A percentile compares a stretch with the other conserved stretches of the same genome.
Conservation (phyloP, 2,329 filamentous ascomycete species). For the Aspergillus pseudoviridinutans region DNA sequence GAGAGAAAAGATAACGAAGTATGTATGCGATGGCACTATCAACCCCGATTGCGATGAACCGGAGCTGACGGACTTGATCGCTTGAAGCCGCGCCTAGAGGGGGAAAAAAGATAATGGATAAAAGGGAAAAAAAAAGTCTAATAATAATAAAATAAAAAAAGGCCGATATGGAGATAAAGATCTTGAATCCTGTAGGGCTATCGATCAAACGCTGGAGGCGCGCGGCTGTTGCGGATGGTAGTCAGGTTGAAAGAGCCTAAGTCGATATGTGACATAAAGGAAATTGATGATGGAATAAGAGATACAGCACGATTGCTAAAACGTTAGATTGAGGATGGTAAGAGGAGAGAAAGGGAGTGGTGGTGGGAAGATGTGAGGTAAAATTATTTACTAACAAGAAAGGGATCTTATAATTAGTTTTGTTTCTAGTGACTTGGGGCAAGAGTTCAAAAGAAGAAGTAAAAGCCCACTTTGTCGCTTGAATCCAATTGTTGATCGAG, state of each 20-base stretch:
- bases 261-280: conserved; percentile 35
- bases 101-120: neutral
- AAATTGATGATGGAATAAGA: conserved; percentile 31
- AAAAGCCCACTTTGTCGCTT: conserved; percentile 1
- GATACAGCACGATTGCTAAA: conserved; percentile 6
- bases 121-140: conserved; percentile 7
- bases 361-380: conserved; percentile 34
- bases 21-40: neutral
- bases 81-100: neutral
- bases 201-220: conserved; percentile 30
- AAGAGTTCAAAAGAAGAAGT: conserved; percentile 1
- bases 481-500: conserved; percentile 1
- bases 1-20: conserved; percentile 3
- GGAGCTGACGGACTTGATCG: conserved; percentile 1
- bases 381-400: conserved; percentile 41
- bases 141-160: conserved; percentile 11
- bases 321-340: conserved; percentile 9
- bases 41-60: neutral
- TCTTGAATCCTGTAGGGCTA: conserved; percentile 9
- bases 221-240: conserved; percentile 30
- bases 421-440: conserved; percentile 12
- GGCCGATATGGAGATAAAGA: conserved; percentile 7
- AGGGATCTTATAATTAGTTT: conserved; percentile 21
- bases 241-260: conserved; percentile 16
- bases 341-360: conserved; percentile 12